Evolutionary conservation across 352 stramenopile genomes (phyloP).

Genomic region (Phytophthora tubulina): DNA sequence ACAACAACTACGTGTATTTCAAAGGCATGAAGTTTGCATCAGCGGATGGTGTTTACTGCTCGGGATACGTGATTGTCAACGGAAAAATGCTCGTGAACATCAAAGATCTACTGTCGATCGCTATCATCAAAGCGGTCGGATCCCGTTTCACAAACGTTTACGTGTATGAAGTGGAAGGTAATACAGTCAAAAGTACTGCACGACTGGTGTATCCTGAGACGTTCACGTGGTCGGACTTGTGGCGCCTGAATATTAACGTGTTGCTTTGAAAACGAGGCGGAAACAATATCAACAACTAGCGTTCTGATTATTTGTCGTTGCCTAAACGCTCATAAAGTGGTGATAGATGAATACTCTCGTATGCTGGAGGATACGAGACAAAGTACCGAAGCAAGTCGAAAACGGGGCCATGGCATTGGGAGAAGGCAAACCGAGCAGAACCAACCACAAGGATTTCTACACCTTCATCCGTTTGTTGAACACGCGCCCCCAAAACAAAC

Average conservation of each 20-base stretch:
- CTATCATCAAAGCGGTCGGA: conserved; percentile 41
- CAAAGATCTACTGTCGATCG: conserved; percentile 39
- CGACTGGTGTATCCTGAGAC: conserved; percentile 29
- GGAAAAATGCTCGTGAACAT: conserved; percentile 43
- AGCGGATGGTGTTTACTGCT: conserved; percentile 51
- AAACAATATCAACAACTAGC: background rate
- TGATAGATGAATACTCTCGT: too few relatives aligned
- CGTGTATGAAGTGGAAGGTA: conserved; percentile 51
- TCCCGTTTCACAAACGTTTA: conserved; percentile 43
- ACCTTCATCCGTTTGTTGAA: too few relatives aligned
- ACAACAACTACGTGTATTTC: conserved; percentile 51
- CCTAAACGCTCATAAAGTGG: too few relatives aligned
- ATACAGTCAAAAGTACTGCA: conserved; percentile 46
- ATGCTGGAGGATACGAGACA: too few relatives aligned
- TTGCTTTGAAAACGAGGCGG: conserved; percentile 62
- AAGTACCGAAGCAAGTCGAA: background rate
- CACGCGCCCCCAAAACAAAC: too few relatives aligned
- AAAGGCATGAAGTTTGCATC: conserved; percentile 57
- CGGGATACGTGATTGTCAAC: conserved; percentile 54
- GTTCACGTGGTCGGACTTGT: conserved; percentile 35
- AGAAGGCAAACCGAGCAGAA: too few relatives aligned
- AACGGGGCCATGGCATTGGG: background rate
- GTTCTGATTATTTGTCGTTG: background rate
- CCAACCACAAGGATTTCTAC: too few relatives aligned
- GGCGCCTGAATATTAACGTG: conserved; percentile 31